Base-by-base conservation (phyloP, 305 asterid genomes). In the Fraxinus platypoda region DNA sequence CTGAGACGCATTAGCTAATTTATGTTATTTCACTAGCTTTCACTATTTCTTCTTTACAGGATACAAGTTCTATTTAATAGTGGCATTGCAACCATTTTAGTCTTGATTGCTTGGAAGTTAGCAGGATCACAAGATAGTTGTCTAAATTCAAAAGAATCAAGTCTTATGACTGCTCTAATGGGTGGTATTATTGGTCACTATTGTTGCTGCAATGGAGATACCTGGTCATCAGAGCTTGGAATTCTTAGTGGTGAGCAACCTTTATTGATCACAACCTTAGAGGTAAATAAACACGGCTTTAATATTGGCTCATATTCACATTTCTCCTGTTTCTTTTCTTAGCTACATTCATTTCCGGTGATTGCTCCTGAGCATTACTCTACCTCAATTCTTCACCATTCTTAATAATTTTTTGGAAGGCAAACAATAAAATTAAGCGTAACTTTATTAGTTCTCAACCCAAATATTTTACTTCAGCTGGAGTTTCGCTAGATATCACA, bases 211-310 rank as follows among this genome's bases (percentile, higher is more conserved):
- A 95, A 93, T 41, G 98, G 99, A 59, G 99, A 95, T 88, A 95
- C 99, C 0, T 95, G 99, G 99, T 95, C 99, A 1, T 95, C 99
- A 12, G 99, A 95, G 85, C 97, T 95, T 78, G 99, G 99, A 86
- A 86, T 95, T 86, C 95, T 95, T 68, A 95, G 99, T 57, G 86
- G 91, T 26, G 99, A 93, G 68, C 97, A 93, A 87, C 98, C 99
- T 76, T 91, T 91, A 15, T 75, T 95, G 35, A 89, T 95, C 77
- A 95, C 98, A 13, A 93, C 94, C 78, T 90, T 94, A 88, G 93
- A 94, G 99, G 99, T 95, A 74, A 76, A 66, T 43, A 38, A 76
- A 62, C 78, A 13, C 76, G 70, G 35, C 68, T 83, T 21, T 52
- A 13, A 79, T 62, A 38, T 8, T 64, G 33, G 2, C 25, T 54